Percentiles rank a stretch among this genome's conserved stretches.
phyloP scores from a whole-genome alignment of 75 land plant species.

The Sequoia sempervirens region DNA sequence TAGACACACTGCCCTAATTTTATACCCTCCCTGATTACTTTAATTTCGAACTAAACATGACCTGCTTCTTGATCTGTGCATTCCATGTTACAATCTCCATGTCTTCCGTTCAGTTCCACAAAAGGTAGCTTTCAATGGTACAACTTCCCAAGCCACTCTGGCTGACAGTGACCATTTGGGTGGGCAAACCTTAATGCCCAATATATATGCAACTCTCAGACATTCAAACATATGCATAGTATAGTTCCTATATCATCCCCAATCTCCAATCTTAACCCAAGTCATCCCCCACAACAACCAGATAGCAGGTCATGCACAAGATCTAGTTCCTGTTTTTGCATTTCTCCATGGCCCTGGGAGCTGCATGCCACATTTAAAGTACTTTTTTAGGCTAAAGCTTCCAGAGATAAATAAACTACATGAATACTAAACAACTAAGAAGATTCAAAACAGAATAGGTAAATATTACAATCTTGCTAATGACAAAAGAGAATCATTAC shows the following conservation, averaged over 20 bases:
- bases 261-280: background rate
- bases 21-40: background rate
- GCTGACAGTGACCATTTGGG: background rate
- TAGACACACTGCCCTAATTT: conserved; percentile 5
- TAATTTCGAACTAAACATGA: background rate
- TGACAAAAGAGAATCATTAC: conserved; percentile 15
- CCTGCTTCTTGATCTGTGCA: conserved; percentile 17
- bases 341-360: conserved; percentile 54
- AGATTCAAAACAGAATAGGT: background rate
- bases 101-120: background rate
- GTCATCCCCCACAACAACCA: conserved; percentile 10
- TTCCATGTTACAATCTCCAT: conserved; percentile 7
- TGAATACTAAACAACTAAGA: background rate
- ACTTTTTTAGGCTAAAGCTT: background rate
- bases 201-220: background rate
- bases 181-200: conserved; percentile 7
- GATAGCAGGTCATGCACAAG: conserved; percentile 5
- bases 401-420: background rate
- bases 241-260: background rate
- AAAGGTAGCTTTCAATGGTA: background rate
- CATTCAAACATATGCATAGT: background rate
- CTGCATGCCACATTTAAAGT: conserved; percentile 16
- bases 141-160: background rate
- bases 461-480: background rate
- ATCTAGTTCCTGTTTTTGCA: conserved; percentile 37